phyloP scores from a whole-genome alignment of 129 eudicot species.

The Chrysanthemum lavandulifolium region DNA sequence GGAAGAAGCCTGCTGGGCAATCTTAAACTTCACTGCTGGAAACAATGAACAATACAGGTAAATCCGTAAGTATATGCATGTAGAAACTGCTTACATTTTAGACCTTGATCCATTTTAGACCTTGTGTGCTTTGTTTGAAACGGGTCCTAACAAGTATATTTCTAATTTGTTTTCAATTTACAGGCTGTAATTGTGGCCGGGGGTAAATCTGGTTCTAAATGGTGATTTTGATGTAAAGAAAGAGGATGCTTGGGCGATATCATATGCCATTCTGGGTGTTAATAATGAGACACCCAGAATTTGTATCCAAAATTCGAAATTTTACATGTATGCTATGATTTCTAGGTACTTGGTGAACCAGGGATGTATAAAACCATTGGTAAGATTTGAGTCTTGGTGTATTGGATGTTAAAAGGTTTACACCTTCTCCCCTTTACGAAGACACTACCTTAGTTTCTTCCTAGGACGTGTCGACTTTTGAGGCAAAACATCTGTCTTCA shows the following conservation, averaged over 20 bases:
- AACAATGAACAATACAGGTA: conserved; percentile 75
- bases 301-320: background rate
- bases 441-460: no score
- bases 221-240: conserved; percentile 77
- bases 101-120: background rate
- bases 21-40: conserved; percentile 79
- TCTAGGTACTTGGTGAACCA: conserved; percentile 51
- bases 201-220: conserved; percentile 51
- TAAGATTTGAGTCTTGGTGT: no score
- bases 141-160: background rate
- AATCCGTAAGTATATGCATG: background rate
- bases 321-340: conserved; percentile 1
- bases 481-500: no score
- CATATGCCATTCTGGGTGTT: conserved; percentile 78
- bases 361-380: conserved; percentile 73
- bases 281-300: conserved; percentile 42
- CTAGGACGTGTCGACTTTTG: no score
- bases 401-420: no score
- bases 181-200: conserved; percentile 70
- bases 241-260: conserved; percentile 79
- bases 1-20: conserved; percentile 80
- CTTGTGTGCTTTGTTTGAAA: background rate
- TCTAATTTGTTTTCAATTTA: background rate
- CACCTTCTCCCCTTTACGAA: no score
- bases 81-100: background rate